Evolutionary conservation across 75 land plant species (phyloP).

Genomic region (Pseudotsuga menziesii): DNA sequence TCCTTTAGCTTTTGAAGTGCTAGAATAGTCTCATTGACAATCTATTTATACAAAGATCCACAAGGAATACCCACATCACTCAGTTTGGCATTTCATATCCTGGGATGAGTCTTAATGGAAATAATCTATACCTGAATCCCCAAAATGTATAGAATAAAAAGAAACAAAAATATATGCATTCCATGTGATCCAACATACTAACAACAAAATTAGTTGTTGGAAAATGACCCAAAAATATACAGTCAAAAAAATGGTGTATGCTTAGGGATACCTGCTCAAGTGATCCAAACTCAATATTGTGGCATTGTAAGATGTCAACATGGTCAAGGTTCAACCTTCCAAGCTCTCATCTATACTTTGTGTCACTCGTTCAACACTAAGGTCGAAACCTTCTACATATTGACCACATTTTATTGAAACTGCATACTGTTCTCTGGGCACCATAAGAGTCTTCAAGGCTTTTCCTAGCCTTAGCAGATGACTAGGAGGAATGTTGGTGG

Average conservation of each 20-base stretch:
- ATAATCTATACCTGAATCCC: background rate
- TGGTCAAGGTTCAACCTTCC: constrained; percentile 70
- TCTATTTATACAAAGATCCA: constrained; percentile 25
- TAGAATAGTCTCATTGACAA: constrained; percentile 89
- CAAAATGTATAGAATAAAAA: too few species aligned
- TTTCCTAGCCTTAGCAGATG: too few species aligned
- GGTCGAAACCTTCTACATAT: constrained; percentile 88
- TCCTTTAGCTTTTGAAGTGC: constrained; percentile 83
- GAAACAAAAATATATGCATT: too few species aligned
- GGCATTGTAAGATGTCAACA: constrained; percentile 87
- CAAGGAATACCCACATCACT: background rate
- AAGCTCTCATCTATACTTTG: constrained; percentile 92
- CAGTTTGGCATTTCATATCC: background rate
- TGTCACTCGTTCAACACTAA: constrained; percentile 89
- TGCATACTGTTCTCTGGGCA: constrained; percentile 61
- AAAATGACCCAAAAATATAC: too few species aligned
- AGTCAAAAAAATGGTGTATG: too few species aligned
- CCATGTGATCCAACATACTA: too few species aligned
- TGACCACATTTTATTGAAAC: constrained; percentile 94
- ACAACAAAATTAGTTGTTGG: too few species aligned
- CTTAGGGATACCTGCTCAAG: constrained; percentile 73
- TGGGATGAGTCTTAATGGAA: background rate
- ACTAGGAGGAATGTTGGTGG: too few species aligned
- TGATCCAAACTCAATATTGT: constrained; percentile 90
- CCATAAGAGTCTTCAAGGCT: constrained; percentile 48